Conservation (phyloP, 768 basidiomycete genomes). For the Agrocybe pediades region DNA sequence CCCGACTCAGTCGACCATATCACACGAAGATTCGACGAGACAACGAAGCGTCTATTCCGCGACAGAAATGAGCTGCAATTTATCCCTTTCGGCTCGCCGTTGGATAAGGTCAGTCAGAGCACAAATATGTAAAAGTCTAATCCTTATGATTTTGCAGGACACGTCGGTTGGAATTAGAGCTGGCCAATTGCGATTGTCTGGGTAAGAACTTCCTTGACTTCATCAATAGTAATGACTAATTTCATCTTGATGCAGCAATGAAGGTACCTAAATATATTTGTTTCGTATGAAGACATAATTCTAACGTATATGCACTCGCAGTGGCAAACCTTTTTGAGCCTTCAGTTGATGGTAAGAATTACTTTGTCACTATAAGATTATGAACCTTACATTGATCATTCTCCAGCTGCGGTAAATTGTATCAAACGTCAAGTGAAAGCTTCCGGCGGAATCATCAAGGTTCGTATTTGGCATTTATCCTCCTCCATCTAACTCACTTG, state of each 20-base stretch:
- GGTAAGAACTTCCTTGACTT: constrained; percentile 40
- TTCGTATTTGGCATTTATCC: constrained; percentile 22
- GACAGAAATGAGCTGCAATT: constrained; percentile 70
- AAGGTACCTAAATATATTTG: constrained; percentile 22
- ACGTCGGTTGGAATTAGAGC: constrained; percentile 64
- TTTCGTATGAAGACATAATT: constrained; percentile 17
- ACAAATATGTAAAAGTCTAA: neutral
- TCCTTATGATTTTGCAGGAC: constrained; percentile 36
- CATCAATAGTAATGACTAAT: neutral
- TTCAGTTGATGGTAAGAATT: constrained; percentile 56
- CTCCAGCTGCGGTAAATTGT: constrained; percentile 60
- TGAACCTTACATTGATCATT: neutral
- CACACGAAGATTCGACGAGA: constrained; percentile 79
- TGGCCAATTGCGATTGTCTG: constrained; percentile 72
- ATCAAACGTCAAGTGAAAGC: constrained; percentile 74
- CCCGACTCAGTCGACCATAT: constrained; percentile 76
- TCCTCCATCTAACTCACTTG: neutral
- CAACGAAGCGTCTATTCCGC: constrained; percentile 78
- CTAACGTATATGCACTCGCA: constrained; percentile 17
- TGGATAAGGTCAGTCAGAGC: constrained; percentile 51
- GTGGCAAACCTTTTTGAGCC: constrained; percentile 80
- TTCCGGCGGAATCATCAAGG: constrained; percentile 68
- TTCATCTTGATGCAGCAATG: constrained; percentile 25
- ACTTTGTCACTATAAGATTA: neutral
- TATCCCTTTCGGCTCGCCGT: constrained; percentile 74